Conservation (phyloP, 1,139 yeast genomes). For the Pneumocystis wakefieldiae region DNA sequence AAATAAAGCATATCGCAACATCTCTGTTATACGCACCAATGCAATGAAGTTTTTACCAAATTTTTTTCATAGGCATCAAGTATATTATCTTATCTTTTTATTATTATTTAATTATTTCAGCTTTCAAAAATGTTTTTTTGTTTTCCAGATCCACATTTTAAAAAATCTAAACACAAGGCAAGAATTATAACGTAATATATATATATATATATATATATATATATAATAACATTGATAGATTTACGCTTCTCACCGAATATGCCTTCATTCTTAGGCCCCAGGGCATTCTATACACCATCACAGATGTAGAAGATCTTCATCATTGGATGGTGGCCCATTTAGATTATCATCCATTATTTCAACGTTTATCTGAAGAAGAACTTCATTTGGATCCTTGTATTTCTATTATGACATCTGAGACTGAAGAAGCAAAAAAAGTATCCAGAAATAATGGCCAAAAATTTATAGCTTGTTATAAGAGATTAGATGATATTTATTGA, state of each 20-base stretch:
- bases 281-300: conserved; percentile 82
- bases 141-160: conserved; percentile 98
- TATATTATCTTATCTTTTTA: background rate
- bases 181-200: conserved; percentile 56
- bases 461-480: conserved; percentile 73
- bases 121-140: conserved; percentile 88
- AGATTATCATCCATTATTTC: conserved; percentile 80
- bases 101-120: conserved; percentile 25
- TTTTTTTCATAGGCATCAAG: conserved; percentile 56
- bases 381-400: conserved; percentile 71
- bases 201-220: background rate
- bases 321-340: conserved; percentile 92
- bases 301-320: conserved; percentile 89
- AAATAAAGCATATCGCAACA: conserved; percentile 49
- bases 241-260: conserved; percentile 74
- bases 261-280: conserved; percentile 80
- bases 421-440: conserved; percentile 97
- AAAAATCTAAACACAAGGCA: conserved; percentile 93
- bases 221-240: conserved; percentile 16
- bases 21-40: conserved; percentile 81
- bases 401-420: conserved; percentile 68
- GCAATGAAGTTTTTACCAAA: conserved; percentile 96
- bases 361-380: conserved; percentile 65
- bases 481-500: conserved; percentile 24
- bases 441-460: conserved; percentile 76